Evolutionary conservation across 495 filamentous ascomycete species (phyloP).

Genomic region (Podospora didyma): DNA sequence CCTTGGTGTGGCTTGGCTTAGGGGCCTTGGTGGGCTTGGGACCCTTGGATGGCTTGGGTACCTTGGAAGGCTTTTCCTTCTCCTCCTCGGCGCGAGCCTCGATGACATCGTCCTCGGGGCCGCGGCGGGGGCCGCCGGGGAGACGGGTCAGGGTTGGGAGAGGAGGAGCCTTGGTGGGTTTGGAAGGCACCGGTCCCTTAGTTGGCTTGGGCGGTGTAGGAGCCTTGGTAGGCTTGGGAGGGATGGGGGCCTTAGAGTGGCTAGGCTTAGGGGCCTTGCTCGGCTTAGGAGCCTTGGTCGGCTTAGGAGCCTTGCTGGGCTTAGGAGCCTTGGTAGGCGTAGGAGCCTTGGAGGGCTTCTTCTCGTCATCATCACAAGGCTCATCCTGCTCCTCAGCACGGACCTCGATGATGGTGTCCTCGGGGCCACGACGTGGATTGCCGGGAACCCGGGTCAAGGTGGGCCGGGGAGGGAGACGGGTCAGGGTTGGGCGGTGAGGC

Average conservation of each 20-base stretch:
- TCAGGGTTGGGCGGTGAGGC: background rate
- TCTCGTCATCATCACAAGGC: no score
- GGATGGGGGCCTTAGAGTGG: no score
- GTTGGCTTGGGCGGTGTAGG: background rate
- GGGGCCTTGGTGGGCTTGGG: background rate
- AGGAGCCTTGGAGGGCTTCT: no score
- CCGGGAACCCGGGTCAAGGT: background rate
- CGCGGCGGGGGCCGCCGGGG: no score
- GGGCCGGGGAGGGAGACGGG: background rate
- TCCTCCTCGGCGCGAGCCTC: no score
- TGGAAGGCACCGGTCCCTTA: no score
- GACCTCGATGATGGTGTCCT: background rate
- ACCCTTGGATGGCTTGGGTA: no score
- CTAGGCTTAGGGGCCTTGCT: no score
- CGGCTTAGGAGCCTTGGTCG: background rate
- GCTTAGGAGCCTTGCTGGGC: background rate
- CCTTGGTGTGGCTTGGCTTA: background rate
- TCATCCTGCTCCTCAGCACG: background rate
- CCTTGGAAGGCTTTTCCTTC: no score
- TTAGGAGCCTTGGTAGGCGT: no score
- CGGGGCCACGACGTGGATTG: background rate
- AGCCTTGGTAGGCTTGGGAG: background rate
- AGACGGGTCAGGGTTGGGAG: background rate
- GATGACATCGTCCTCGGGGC: no score
- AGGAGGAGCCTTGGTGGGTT: background rate